Percentiles rank a stretch among this genome's conserved stretches.
These are phyloP conservation scores for Dothidotthia symphoricarpi DNA, from an alignment of 2,329 filamentous ascomycete genomes.

Conservation along the genomic window DNA sequence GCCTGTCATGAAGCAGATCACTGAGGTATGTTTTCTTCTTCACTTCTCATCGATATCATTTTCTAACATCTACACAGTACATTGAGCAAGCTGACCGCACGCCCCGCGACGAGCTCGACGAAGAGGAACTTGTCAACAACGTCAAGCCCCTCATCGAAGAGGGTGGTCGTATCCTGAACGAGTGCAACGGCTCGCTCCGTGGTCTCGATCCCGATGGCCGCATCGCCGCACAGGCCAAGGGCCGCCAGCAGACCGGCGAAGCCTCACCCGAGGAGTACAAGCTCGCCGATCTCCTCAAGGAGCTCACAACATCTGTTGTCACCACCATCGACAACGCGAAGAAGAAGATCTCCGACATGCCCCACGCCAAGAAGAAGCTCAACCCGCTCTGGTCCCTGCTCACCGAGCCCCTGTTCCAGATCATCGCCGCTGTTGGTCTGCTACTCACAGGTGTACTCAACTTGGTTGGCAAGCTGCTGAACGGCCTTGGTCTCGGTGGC, in stretches of 20 bases:
- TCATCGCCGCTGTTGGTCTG: conserved; percentile 82
- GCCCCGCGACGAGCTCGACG: conserved; percentile 82
- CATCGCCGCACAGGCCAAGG: conserved; percentile 82
- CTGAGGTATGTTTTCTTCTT: conserved; percentile 57
- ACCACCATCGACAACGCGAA: conserved; percentile 83
- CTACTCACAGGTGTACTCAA: conserved; percentile 79
- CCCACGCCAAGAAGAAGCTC: conserved; percentile 89
- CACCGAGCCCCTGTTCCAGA: conserved; percentile 86
- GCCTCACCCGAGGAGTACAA: conserved; percentile 80
- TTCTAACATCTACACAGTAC: conserved; percentile 52
- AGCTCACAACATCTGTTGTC: conserved; percentile 76
- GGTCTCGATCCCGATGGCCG: conserved; percentile 85
- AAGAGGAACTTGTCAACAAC: conserved; percentile 81
- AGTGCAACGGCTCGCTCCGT: conserved; percentile 82
- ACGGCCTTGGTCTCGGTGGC: conserved; percentile 77
- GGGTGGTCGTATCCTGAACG: conserved; percentile 74
- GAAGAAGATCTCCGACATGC: conserved; percentile 87
- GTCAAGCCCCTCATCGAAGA: conserved; percentile 89
- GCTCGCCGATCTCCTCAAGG: conserved; percentile 81
- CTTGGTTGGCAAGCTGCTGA: conserved; percentile 76
- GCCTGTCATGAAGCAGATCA: conserved; percentile 83
- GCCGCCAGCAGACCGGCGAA: conserved; percentile 70
- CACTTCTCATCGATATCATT: background rate
- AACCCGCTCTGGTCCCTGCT: conserved; percentile 85
- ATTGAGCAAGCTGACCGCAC: conserved; percentile 78